Base-by-base conservation (phyloP, 805 yeast species). In the Zygoascus flipseniorum region DNA sequence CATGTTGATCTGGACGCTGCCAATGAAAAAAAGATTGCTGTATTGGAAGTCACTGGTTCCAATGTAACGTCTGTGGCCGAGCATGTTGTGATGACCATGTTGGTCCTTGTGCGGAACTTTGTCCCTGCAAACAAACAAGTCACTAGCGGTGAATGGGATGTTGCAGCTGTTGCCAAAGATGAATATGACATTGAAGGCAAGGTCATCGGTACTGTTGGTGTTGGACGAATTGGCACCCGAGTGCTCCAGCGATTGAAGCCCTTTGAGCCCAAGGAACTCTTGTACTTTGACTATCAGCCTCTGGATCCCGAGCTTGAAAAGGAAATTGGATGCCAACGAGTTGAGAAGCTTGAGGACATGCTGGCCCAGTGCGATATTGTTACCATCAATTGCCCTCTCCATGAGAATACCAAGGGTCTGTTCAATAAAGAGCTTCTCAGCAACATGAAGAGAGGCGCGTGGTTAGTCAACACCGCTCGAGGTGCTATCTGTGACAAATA, bases 1-100 rank as follows among this genome's bases (percentile, higher is more conserved):
- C 93, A 86, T 69, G 75, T 85, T 57, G 92, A 85, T 64, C 75
- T 86, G 62, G 76, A 76, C 60, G 85, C 85, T 61, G 82, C 87
- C 58, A 79, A 81, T 60, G 81, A 78, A 58, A 72, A 73, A 55
- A 77, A 79, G 57, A 79, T 86, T 63, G 76, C 85, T 16, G 93
- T 86, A 18, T 73, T 81, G 49, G 93, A 86, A 70, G 93, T 86
- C 52, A 86, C 95, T 28, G 92, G 93, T 6, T 83, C 89, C 51
- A 86, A 86, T 66, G 89, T 85, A 48, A 78, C 76, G 20, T 82
- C 89, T 14, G 93, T 86, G 47, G 92, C 93, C 14, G 93, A 85
- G 69, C 92, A 86, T 63, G 90, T 79, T 46, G 67, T 85, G 48
- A 80, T 86, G 84, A 81, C 87, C 47, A 85, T 86, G 61, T 73